Base-by-base conservation (phyloP, 805 yeast genomes). In the Schwanniomyces occidentalis region DNA sequence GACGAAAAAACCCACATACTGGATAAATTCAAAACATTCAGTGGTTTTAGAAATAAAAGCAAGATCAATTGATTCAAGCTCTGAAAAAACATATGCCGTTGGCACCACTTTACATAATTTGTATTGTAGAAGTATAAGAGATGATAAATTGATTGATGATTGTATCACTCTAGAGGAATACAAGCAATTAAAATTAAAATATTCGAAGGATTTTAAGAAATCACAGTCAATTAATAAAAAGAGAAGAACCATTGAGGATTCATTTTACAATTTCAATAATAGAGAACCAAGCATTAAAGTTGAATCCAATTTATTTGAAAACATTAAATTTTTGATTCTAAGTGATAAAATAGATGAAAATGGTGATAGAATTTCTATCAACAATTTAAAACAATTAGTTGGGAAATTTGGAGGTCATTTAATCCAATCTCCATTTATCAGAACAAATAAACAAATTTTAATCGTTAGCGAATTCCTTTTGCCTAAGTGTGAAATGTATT, bases 41-140 rank as follows among this genome's bases (percentile, higher is more conserved):
- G 51, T 90, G 3, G 91, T 91, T 0, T 49, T 91, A 6, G 95
- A 89, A 52, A 78, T 90, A 12, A 88, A 85, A 51, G 95, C 95
- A 0, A 66, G 95, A 27, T 79, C 89, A 3, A 67, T 88, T 5
- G 80, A 78, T 40, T 65, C 63, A 8, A 58, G 73, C 0, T 53
- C 57, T 2, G 65, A 59, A 12, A 56, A 51, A 8, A 66, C 69
- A 2, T 89, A 78, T 46, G 80, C 79, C 2, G 76, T 80, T 0
- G 85, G 81, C 0, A 68, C 82, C 5, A 86, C 96, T 0, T 62
- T 91, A 12, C 75, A 86, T 43, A 84, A 86, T 48, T 85, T 93
- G 0, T 80, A 87, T 53, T 82, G 89, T 49, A 68, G 82, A 25
- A 46, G 73, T 4, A 65, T 90, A 2, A 56, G 97, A 30, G 67